Evolutionary conservation across 768 basidiomycete species (phyloP).

Genomic region (Lactarius deliciosus): DNA sequence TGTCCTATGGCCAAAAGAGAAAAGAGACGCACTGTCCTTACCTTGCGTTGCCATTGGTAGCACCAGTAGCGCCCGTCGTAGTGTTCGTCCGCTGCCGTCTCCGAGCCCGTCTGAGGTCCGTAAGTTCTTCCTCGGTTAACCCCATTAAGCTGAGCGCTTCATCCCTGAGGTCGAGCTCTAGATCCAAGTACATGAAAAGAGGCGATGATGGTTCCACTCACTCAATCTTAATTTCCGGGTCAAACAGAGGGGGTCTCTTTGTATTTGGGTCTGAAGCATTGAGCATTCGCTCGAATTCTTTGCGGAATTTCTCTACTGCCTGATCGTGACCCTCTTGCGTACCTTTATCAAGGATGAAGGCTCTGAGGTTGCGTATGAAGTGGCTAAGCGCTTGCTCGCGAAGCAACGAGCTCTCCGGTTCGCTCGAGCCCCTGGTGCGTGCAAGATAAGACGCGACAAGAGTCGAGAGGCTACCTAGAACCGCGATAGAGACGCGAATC

Average conservation of each 20-base stretch:
- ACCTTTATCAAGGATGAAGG: constrained; percentile 58
- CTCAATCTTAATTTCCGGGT: neutral
- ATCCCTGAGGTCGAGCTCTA: neutral
- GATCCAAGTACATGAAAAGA: neutral
- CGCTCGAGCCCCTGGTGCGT: constrained; percentile 63
- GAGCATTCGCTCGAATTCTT: constrained; percentile 48
- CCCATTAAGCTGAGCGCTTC: neutral
- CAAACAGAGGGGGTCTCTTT: neutral
- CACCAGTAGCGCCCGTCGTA: too few relatives aligned
- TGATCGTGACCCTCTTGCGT: constrained; percentile 39
- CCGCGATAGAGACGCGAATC: constrained; percentile 38
- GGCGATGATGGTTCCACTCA: neutral
- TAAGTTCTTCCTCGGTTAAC: neutral
- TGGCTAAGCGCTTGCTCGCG: constrained; percentile 61
- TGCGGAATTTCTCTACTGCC: constrained; percentile 39
- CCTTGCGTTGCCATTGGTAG: too few relatives aligned
- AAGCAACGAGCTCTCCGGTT: constrained; percentile 60
- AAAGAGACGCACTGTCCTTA: too few relatives aligned
- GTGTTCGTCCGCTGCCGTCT: too few relatives aligned
- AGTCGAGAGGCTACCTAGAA: constrained; percentile 58
- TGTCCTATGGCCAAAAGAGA: too few relatives aligned
- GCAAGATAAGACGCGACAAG: constrained; percentile 70
- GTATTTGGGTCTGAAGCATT: neutral
- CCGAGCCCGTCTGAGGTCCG: too few relatives aligned
- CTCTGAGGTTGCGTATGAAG: constrained; percentile 59